These are phyloP conservation scores for Tylopilus rubrobrunneus DNA, from an alignment of 768 basidiomycete species.

Conservation along the genomic window DNA sequence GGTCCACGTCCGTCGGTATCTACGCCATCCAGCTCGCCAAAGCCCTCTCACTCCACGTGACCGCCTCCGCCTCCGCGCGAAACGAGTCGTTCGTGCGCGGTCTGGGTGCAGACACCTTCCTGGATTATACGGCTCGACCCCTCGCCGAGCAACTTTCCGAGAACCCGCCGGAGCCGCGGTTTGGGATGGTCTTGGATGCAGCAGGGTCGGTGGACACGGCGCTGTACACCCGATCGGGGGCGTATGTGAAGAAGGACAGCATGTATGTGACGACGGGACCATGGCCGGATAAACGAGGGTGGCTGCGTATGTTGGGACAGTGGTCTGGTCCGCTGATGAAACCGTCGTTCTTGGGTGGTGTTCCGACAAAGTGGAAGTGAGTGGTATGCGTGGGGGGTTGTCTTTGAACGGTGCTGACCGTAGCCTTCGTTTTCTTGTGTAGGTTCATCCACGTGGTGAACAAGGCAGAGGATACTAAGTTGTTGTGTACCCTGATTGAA, in stretches of 20 bases:
- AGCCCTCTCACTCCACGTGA: conserved; percentile 52
- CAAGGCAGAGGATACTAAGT: conserved; percentile 33
- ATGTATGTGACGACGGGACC: conserved; percentile 53
- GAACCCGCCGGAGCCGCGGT: conserved; percentile 47
- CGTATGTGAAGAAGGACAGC: conserved; percentile 51
- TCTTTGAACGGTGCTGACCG: neutral
- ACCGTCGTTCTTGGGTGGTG: conserved; percentile 54
- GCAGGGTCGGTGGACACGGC: conserved; percentile 46
- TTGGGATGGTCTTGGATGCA: conserved; percentile 58
- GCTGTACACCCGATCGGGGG: conserved; percentile 47
- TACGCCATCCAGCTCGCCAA: conserved; percentile 74
- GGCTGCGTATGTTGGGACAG: conserved; percentile 6
- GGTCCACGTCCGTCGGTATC: conserved; percentile 64
- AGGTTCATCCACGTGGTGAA: conserved; percentile 31
- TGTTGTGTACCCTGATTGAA: conserved; percentile 35
- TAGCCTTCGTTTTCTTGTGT: neutral
- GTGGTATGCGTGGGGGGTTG: conserved; percentile 7
- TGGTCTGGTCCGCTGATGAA: conserved; percentile 7
- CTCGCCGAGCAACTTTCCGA: conserved; percentile 43
- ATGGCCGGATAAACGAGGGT: conserved; percentile 28
- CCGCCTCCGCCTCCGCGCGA: conserved; percentile 54
- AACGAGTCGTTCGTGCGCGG: conserved; percentile 55
- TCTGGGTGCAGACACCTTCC: conserved; percentile 66
- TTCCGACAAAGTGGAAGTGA: conserved; percentile 44
- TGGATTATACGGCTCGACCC: conserved; percentile 57